Conservation (phyloP, 768 basidiomycete species). For the Amanita brunnescens region DNA sequence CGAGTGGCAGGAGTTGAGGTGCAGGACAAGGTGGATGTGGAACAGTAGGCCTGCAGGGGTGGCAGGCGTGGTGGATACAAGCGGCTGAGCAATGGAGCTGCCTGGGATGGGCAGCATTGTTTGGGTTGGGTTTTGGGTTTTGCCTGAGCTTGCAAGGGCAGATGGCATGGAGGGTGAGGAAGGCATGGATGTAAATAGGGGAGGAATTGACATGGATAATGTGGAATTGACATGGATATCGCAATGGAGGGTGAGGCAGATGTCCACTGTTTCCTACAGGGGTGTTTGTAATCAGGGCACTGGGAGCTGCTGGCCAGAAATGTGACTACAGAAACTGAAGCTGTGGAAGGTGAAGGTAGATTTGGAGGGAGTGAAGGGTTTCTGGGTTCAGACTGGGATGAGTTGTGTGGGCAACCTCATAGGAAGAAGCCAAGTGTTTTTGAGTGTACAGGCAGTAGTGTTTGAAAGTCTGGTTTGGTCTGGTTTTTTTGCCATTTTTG, state of each 20-base stretch:
- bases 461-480: background rate
- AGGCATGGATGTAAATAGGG: constrained; percentile 1
- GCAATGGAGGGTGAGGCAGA: background rate
- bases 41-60: background rate
- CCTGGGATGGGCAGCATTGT: background rate
- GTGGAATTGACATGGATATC: background rate
- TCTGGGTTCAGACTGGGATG: constrained; percentile 42
- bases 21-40: constrained; percentile 90
- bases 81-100: constrained; percentile 1
- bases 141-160: constrained; percentile 2
- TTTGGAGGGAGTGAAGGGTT: constrained; percentile 40
- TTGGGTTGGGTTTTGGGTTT: background rate
- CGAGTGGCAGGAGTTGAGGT: constrained; percentile 83
- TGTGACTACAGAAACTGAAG: constrained; percentile 12
- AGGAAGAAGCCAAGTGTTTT: constrained; percentile 70
- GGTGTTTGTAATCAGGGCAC: background rate
- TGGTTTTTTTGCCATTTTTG: background rate
- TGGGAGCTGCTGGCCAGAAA: background rate
- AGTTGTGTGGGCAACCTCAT: constrained; percentile 59
- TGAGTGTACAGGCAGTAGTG: constrained; percentile 32
- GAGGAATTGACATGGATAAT: no score
- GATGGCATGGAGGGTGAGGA: constrained; percentile 12
- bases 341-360: constrained; percentile 27
- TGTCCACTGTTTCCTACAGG: no score
- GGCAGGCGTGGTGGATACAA: no score